phyloP scores from a whole-genome alignment of 208 protist species.

The Acanthamoeba quina region DNA sequence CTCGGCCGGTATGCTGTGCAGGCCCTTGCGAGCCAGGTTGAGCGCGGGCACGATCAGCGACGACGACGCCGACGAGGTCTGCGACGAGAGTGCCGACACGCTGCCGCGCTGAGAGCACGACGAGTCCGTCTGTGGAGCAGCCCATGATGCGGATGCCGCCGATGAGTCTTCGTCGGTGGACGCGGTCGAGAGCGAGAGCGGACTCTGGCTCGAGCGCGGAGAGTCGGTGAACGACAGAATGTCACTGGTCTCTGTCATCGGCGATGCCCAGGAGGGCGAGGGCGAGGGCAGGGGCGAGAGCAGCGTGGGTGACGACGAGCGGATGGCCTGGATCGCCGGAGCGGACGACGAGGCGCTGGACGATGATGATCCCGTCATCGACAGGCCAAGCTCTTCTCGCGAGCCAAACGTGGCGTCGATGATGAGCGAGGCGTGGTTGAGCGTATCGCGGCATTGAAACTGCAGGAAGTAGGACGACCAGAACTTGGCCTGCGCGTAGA shows the following conservation, averaged over 20 bases:
- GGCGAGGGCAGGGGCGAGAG: neutral
- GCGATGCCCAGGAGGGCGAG: neutral
- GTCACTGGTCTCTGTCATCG: neutral
- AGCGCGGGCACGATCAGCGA: slow-evolving; percentile 17
- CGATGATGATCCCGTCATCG: neutral
- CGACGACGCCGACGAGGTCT: neutral
- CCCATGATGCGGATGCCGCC: neutral
- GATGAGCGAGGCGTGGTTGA: slow-evolving; percentile 27
- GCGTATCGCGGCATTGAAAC: slow-evolving; percentile 35
- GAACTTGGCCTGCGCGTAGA: slow-evolving; percentile 5
- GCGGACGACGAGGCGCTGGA: neutral
- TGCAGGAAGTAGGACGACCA: slow-evolving; percentile 52
- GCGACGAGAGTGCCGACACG: neutral
- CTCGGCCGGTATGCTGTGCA: slow-evolving; percentile 14
- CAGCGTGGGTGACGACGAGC: neutral
- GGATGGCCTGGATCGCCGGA: neutral
- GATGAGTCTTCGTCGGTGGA: neutral
- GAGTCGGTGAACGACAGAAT: neutral
- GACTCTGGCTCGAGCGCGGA: neutral
- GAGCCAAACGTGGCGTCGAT: slow-evolving; percentile 25
- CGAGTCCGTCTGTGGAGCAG: neutral
- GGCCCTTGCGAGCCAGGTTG: slow-evolving; percentile 34
- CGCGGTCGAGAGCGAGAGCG: neutral
- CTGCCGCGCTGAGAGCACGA: too few relatives aligned
- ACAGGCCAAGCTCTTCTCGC: neutral